Base-by-base conservation (phyloP, 495 filamentous ascomycete species). In the Cercophora scortea region DNA sequence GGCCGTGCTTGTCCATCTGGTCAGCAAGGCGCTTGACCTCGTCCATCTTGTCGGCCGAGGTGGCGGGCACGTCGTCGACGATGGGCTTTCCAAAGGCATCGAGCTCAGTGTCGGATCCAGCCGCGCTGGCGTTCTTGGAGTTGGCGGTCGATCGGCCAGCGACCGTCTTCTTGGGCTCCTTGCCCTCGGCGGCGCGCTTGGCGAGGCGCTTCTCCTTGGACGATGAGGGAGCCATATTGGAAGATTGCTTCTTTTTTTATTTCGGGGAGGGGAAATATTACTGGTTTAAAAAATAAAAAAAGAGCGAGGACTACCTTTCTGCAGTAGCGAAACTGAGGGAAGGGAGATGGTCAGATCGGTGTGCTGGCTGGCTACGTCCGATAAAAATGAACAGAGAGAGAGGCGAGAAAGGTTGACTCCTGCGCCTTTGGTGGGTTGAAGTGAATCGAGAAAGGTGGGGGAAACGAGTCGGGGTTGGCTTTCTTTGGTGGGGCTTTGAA, bases 161-260 rank as follows among this genome's bases (percentile, higher is more conserved):
- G 58, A 80, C 82, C 17, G 83, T 86, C 75, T 85, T 80, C 78
- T 91, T 90, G 68, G 83, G 79, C 9, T 85, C 86, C 55, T 81
- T 84, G 63, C 74, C 81, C 35, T 82, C 87, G 55, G 85, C 88
- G 63, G 82, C 90, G 71, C 90, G 90, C 82, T 96, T 95, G 57
- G 94, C 93, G 68, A 96, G 78, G 70, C 93, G 88, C 72, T 94
- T 95, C 63, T 94, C 94, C 76, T 98, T 98, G 59, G 93, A 96
- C 63, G 93, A 86, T 56, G 94, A 97, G 61, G 96, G 91, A 60
- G 95, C 87, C 85, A 89, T 91, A 36, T 49, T 60, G 43, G 47
- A 40, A 49, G 34, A 36, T 42, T 51, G 46, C 35, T 25, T 47
- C 10, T n/a, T 42, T 56, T 25, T 25, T 25, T 25, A 25, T 2